Evolutionary conservation across 495 filamentous ascomycete species (phyloP), one percentile per base, ranked within the genome.

Genomic region (Aspergillus baeticus): DNA sequence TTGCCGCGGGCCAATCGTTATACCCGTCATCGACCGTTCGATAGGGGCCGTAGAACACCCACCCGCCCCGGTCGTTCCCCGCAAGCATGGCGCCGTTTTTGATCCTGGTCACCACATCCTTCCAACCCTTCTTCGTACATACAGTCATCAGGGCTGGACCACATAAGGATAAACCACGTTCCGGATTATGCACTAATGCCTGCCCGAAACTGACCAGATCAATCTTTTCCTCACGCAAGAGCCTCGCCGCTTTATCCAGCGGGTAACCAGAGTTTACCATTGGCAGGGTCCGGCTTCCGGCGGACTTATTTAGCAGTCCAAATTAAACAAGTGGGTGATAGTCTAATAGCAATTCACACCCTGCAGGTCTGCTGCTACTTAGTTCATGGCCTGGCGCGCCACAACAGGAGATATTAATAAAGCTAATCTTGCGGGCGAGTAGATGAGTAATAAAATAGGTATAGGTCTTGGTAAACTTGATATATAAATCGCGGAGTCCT

Each of bases 151-250:
- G n/a, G n/a, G n/a, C n/a, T n/a, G n/a, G 26, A 8, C 26, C 26
- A 8, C 26, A 4, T 29, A n/a, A n/a, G n/a, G 26, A 3, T 29
- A 29, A 29, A 29, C 26, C 26, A 29, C 26, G 3, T 29, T 4
- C 26, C 26, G 26, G 26, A 29, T 29, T 29, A 29, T 29, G 8
- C 4, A 29, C 8, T 4, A 29, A 88, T 48, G 73, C 73, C 29
- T 79, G 62, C 22, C 82, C 84, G 65, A 84, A 87, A 1, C 74
- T 72, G 38, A 74, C 67, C 1, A 70, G 66, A 45, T 82, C 67
- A 37, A 83, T 68, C 58, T 68, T 69, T 36, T 72, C 73, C 45
- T 67, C 60, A 55, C 73, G 76, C 13, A 79, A 48, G 45, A 79
- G 57, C 33, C 80, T 75, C 13, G 77, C 75, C 5, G 78, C 62